Evolutionary conservation across 2,329 filamentous ascomycete species (phyloP).

Genomic region (Hymenoscyphus salicellus): DNA sequence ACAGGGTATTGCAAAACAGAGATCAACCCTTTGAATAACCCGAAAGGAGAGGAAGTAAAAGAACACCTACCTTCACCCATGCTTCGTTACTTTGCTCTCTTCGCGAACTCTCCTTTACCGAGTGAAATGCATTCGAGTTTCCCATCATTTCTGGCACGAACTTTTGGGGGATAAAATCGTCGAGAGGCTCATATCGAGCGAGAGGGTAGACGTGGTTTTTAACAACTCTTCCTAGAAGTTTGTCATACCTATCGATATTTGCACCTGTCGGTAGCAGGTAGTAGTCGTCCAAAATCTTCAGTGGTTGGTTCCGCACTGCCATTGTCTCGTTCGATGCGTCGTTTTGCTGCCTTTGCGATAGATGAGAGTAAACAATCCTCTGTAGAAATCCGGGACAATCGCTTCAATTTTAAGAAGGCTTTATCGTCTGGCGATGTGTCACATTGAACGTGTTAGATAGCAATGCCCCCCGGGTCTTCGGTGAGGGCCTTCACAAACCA

Average conservation of each 20-base stretch:
- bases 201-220: background rate
- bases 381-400: background rate
- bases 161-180: background rate
- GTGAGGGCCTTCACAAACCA: background rate
- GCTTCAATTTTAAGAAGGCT: background rate
- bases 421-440: background rate
- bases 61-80: background rate
- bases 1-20: too few relatives aligned
- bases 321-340: background rate
- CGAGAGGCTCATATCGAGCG: background rate
- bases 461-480: background rate
- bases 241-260: background rate
- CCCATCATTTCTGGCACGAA: background rate
- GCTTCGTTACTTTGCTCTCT: background rate
- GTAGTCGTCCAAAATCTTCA: slow-evolving; percentile 1
- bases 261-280: background rate
- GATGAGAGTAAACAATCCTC: background rate
- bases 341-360: too few relatives aligned
- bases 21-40: background rate
- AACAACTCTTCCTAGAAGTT: background rate
- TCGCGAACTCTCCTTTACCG: background rate
- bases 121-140: background rate
- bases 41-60: background rate
- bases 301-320: background rate
- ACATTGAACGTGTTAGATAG: background rate